Base-by-base conservation (phyloP, 352 stramenopile species). In the Phytopythium chamaehyphon region DNA sequence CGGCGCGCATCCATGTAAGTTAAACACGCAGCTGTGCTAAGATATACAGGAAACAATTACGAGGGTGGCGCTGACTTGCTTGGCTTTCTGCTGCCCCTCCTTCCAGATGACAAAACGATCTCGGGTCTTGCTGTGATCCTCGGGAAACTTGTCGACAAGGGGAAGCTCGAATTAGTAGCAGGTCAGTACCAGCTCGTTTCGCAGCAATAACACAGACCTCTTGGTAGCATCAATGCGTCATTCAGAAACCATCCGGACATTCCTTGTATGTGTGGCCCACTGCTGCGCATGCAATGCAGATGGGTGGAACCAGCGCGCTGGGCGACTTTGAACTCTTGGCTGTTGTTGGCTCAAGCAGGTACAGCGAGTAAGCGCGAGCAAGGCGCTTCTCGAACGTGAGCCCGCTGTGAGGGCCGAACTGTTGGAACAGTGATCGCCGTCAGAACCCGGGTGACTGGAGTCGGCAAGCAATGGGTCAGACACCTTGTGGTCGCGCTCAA, bases 71-170 rank as follows among this genome's bases (percentile, higher is more conserved):
- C n/a, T n/a, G n/a, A n/a, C 28, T 26, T 21, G 8, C 21, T 24
- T 28, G 18, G 0, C 9, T 38, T 15, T n/a, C n/a, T n/a, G n/a
- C 12, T 44, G 23, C 16, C 37, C n/a, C 24, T 2, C 28, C 4
- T 45, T 73, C 16, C 40, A 94, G 83, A 92, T 40, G 78, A 85
- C 46, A 92, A 92, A 51, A 87, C 83, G 10, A 91, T 90, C 52
- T 88, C 81, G 1, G 82, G 76, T 5, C 73, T 94, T 19, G 83
- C 75, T 1, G 70, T 76, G 10, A 67, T 92, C 43, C 64, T 94
- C 35, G 49, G 62, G 24, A 86, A 88, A 46, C 59, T 94, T n/a
- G 77, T 92, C 16, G 65, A 70, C 48, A 73, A 71, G 50, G 73
- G 73, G 24, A 88, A 81, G 43, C 64, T 94, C n/a, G 81, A 90